A percentile compares a stretch with the other conserved stretches of the same genome.
Evolutionary conservation across 2,329 filamentous ascomycete genomes (phyloP).

Genomic region (Neophaeococcomyces aloes): DNA sequence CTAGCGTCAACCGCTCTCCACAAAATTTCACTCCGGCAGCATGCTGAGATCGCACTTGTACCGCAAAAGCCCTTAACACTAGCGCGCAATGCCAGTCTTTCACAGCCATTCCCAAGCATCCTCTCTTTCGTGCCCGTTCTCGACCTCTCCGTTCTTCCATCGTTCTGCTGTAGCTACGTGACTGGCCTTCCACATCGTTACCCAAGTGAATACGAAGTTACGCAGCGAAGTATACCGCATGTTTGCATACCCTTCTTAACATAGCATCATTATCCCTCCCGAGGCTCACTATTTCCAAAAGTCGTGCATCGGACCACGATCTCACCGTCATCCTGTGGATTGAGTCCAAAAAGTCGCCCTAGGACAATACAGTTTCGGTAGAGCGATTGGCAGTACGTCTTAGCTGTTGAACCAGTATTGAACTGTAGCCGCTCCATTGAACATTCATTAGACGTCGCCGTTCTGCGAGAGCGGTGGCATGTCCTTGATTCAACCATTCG

Average conservation of each 20-base stretch:
- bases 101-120: slow-evolving; percentile 8
- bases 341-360: too few species aligned
- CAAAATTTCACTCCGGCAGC: slow-evolving; percentile 5
- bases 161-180: slow-evolving; percentile 1
- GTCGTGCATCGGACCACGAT: too few species aligned
- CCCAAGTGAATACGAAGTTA: slow-evolving; percentile 1
- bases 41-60: slow-evolving; percentile 8
- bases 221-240: too few species aligned
- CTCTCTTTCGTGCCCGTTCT: slow-evolving; percentile 7
- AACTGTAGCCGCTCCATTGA: too few species aligned
- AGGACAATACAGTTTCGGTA: too few species aligned
- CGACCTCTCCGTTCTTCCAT: slow-evolving; percentile 2
- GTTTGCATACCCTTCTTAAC: too few species aligned
- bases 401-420: too few species aligned
- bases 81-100: slow-evolving; percentile 4
- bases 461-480: not conserved
- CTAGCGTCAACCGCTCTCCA: slow-evolving; percentile 1
- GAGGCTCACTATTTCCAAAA: too few species aligned
- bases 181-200: not conserved
- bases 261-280: too few species aligned
- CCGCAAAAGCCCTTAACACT: slow-evolving; percentile 5
- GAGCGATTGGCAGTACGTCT: too few species aligned
- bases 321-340: too few species aligned
- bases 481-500: too few species aligned
- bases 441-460: not conserved